These are phyloP conservation scores for Calonectria honghensis DNA, from an alignment of 2,329 filamentous ascomycete species.

Conservation along the genomic window DNA sequence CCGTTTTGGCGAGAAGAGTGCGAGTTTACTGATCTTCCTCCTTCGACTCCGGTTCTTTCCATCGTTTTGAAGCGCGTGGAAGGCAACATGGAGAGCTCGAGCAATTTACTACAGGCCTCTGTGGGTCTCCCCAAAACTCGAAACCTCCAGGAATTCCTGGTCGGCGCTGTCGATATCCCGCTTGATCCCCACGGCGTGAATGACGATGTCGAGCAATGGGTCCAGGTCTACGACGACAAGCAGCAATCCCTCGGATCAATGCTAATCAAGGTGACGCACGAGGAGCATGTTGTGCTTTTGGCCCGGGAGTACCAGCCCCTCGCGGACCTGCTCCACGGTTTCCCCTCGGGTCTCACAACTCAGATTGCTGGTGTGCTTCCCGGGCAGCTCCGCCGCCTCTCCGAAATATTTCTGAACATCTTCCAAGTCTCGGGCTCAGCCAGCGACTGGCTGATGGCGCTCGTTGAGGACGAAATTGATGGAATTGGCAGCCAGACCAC, in stretches of 20 bases:
- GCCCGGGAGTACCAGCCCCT: constrained; percentile 89
- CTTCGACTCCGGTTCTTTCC: constrained; percentile 80
- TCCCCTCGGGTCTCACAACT: constrained; percentile 87
- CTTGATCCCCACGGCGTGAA: constrained; percentile 86
- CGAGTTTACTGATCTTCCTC: constrained; percentile 84
- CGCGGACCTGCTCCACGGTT: constrained; percentile 88
- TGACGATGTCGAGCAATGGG: constrained; percentile 91
- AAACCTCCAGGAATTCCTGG: constrained; percentile 71
- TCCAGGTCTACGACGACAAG: constrained; percentile 85
- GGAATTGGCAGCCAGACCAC: constrained; percentile 89
- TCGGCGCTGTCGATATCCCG: constrained; percentile 87
- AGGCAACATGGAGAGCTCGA: constrained; percentile 67
- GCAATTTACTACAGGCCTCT: constrained; percentile 54
- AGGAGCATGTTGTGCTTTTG: constrained; percentile 93
- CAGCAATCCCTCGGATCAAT: constrained; percentile 88
- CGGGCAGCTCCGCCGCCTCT: constrained; percentile 84
- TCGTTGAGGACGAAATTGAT: constrained; percentile 98
- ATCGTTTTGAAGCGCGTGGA: constrained; percentile 82
- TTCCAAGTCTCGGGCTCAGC: constrained; percentile 93
- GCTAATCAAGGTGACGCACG: constrained; percentile 87
- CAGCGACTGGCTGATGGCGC: constrained; percentile 91
- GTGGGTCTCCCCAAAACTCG: constrained; percentile 60
- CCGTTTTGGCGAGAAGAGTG: constrained; percentile 91
- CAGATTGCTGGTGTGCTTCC: constrained; percentile 89
- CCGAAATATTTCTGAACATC: constrained; percentile 92